phyloP scores from a whole-genome alignment of 257 asterid species.

The Leptodermis oblonga region DNA sequence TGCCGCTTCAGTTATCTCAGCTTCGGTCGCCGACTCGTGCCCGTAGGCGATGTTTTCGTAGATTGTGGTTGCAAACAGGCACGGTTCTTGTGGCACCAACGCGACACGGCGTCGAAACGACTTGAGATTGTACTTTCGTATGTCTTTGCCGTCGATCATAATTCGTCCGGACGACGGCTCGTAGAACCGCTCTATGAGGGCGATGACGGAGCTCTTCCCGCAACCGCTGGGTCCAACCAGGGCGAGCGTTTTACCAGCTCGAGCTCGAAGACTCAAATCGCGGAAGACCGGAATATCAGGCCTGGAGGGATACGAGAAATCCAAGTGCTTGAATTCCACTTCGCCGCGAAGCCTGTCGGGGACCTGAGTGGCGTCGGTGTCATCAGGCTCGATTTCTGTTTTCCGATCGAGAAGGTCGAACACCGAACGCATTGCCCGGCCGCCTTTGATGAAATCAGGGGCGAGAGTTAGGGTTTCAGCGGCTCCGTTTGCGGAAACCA shows the following conservation, averaged over 20 bases:
- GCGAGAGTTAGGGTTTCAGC: slow-evolving; percentile 88
- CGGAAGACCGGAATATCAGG: slow-evolving; percentile 61
- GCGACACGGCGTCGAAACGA: slow-evolving; percentile 65
- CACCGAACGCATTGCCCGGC: slow-evolving; percentile 83
- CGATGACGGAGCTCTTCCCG: slow-evolving; percentile 69
- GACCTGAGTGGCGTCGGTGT: slow-evolving; percentile 35
- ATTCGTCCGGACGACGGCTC: slow-evolving; percentile 82
- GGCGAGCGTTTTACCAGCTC: slow-evolving; percentile 80
- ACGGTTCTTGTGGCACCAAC: slow-evolving; percentile 76
- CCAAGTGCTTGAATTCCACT: slow-evolving; percentile 77
- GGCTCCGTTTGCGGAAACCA: slow-evolving; percentile 92
- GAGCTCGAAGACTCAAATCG: slow-evolving; percentile 58
- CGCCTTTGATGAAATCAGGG: slow-evolving; percentile 87
- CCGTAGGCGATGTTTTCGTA: slow-evolving; percentile 81
- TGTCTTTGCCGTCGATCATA: slow-evolving; percentile 67
- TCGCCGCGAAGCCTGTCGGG: slow-evolving; percentile 68
- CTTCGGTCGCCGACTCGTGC: slow-evolving; percentile 56
- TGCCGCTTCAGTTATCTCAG: slow-evolving; percentile 74
- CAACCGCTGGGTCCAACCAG: slow-evolving; percentile 89
- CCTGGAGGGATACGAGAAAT: slow-evolving; percentile 71
- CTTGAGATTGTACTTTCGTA: slow-evolving; percentile 66
- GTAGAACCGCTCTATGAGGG: slow-evolving; percentile 64
- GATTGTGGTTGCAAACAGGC: slow-evolving; percentile 71
- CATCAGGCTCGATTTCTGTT: slow-evolving; percentile 79
- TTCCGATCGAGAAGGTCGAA: slow-evolving; percentile 78